These are phyloP conservation scores for Trypanosomatidae sp. DNA, from an alignment of 208 protist species.

Conservation along the genomic window DNA sequence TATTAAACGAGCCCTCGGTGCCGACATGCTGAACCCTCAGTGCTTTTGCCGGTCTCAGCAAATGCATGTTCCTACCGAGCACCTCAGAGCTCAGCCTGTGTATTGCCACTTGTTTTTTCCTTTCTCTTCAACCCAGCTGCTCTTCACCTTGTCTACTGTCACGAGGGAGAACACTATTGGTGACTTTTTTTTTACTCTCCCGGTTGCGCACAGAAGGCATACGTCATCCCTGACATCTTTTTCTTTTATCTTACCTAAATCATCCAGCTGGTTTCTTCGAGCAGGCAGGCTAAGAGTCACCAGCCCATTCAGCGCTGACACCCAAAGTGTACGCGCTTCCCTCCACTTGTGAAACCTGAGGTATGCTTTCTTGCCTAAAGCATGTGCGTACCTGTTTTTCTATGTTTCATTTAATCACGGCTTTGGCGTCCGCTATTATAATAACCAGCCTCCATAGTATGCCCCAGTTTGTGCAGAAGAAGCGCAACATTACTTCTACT, in stretches of 20 bases:
- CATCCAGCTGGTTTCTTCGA: not conserved
- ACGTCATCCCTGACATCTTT: not conserved
- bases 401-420: not conserved
- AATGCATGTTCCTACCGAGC: conserved; percentile 22
- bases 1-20: conserved; percentile 71
- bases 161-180: not conserved
- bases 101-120: not conserved
- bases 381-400: not conserved
- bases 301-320: not conserved
- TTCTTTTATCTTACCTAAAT: not conserved
- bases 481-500: not conserved
- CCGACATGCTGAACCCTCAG: conserved; percentile 76
- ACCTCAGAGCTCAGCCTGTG: conserved; percentile 9
- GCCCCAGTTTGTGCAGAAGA: not conserved
- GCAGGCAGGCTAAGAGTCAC: not conserved
- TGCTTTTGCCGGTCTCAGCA: conserved; percentile 57
- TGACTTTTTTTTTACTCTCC: not conserved
- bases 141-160: not conserved
- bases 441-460: not conserved
- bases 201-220: not conserved
- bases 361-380: not conserved
- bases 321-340: not conserved
- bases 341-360: not conserved
- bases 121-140: not conserved
- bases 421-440: not conserved